phyloP scores from a whole-genome alignment of 78 protist species.

The Dictyostelium discoideum region DNA sequence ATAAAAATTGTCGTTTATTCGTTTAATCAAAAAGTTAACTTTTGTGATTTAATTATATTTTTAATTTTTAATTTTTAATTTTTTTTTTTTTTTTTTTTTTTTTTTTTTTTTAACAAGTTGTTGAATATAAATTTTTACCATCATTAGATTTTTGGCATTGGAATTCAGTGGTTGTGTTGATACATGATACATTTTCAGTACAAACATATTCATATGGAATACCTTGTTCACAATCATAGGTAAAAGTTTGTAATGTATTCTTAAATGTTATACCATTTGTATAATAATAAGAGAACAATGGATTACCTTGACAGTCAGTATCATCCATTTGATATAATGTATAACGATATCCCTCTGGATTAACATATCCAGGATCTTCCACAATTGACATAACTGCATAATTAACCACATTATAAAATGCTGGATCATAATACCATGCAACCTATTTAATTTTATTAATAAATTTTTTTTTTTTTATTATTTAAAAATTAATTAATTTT shows the following conservation, averaged over 20 bases:
- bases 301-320: conserved; percentile 5
- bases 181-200: not conserved
- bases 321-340: not conserved
- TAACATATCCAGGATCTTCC: conserved; percentile 29
- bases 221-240: not conserved
- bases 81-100: too few relatives aligned
- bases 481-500: too few relatives aligned
- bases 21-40: too few relatives aligned
- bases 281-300: conserved; percentile 13
- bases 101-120: not conserved
- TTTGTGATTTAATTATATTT: too few relatives aligned
- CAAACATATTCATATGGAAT: conserved; percentile 1
- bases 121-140: not conserved
- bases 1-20: too few relatives aligned
- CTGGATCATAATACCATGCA: not conserved
- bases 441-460: not conserved
- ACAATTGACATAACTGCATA: conserved; percentile 22
- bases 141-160: not conserved
- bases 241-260: not conserved
- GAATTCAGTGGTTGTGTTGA: not conserved
- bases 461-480: too few relatives aligned
- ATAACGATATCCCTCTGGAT: conserved; percentile 1
- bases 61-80: too few relatives aligned
- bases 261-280: conserved; percentile 2
- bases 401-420: conserved; percentile 14